Evolutionary conservation across 225 moss, liverwort and hornwort species (phyloP).

Genomic region (Thuidium tamariscinum): DNA sequence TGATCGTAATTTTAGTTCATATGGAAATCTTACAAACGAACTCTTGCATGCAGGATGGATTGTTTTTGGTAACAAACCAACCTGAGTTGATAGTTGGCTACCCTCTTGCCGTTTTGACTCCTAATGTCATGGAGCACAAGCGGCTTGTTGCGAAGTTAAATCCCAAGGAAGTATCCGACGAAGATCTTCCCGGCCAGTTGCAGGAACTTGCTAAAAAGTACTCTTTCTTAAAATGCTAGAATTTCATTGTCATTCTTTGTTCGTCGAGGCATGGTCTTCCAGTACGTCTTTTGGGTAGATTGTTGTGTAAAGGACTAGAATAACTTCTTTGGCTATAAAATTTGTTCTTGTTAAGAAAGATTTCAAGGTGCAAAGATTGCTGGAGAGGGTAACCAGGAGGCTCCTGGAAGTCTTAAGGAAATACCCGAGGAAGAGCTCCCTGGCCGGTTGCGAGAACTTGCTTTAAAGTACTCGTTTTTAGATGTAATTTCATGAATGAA

Average conservation of each 20-base stretch:
- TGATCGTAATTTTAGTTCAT: neutral
- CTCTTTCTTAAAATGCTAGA: neutral
- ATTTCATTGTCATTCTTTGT: neutral
- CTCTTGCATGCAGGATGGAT: slow-evolving; percentile 59
- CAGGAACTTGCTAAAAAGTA: slow-evolving; percentile 79
- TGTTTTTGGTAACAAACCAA: slow-evolving; percentile 70
- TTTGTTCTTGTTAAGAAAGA: neutral
- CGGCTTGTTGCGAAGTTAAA: slow-evolving; percentile 65
- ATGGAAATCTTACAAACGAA: neutral
- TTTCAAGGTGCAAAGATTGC: slow-evolving; percentile 6
- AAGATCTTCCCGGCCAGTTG: slow-evolving; percentile 65
- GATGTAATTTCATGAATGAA: neutral
- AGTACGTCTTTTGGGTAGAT: neutral
- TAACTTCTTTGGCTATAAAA: neutral
- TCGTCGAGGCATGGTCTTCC: neutral
- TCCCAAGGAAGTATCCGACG: slow-evolving; percentile 20
- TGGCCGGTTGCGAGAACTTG: neutral
- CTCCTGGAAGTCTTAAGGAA: neutral
- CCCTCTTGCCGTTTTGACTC: slow-evolving; percentile 76
- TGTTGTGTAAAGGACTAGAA: neutral
- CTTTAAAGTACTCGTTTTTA: neutral
- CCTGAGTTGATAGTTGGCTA: slow-evolving; percentile 74
- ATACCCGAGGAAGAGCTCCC: neutral
- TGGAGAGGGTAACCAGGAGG: neutral
- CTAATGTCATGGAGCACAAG: slow-evolving; percentile 84